Evolutionary conservation across 495 filamentous ascomycete species (phyloP).

Genomic region (Amphirosellinia nigrospora): DNA sequence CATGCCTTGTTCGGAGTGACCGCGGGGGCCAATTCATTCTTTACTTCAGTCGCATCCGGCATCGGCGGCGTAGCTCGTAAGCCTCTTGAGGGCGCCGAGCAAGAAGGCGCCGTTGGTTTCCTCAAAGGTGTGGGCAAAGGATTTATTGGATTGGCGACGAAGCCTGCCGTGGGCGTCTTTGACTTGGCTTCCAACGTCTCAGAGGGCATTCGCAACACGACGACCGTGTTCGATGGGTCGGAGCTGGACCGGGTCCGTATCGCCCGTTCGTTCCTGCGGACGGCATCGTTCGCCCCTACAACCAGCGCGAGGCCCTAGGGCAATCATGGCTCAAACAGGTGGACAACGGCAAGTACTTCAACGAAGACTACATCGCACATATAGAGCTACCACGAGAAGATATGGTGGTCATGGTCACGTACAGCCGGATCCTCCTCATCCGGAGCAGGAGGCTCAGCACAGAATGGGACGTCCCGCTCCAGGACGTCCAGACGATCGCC

Average conservation of each 20-base stretch:
- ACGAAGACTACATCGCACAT: conserved; percentile 96
- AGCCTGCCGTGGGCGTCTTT: conserved; percentile 95
- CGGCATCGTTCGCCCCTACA: conserved; percentile 93
- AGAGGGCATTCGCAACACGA: conserved; percentile 97
- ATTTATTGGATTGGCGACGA: conserved; percentile 88
- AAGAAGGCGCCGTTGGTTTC: conserved; percentile 90
- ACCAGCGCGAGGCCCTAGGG: conserved; percentile 91
- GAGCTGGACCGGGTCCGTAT: conserved; percentile 93
- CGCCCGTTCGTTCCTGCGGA: conserved; percentile 87
- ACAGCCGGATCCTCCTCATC: conserved; percentile 88
- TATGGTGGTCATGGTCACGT: conserved; percentile 95
- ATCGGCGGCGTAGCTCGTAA: conserved; percentile 92
- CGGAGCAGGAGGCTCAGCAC: conserved; percentile 79
- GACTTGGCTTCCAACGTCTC: conserved; percentile 95
- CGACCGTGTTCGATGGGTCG: conserved; percentile 93
- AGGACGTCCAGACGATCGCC: conserved; percentile 94
- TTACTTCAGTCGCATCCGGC: conserved; percentile 87
- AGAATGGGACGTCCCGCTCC: conserved; percentile 95
- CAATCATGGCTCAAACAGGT: conserved; percentile 99
- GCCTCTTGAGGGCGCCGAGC: conserved; percentile 93
- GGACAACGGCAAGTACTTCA: conserved; percentile 96
- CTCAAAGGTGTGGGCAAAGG: conserved; percentile 98
- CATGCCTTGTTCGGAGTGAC: conserved; percentile 97
- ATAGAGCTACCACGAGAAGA: conserved; percentile 89
- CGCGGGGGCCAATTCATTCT: conserved; percentile 92